Conservation (phyloP, 768 basidiomycete species). For the Podaxis sp. region DNA sequence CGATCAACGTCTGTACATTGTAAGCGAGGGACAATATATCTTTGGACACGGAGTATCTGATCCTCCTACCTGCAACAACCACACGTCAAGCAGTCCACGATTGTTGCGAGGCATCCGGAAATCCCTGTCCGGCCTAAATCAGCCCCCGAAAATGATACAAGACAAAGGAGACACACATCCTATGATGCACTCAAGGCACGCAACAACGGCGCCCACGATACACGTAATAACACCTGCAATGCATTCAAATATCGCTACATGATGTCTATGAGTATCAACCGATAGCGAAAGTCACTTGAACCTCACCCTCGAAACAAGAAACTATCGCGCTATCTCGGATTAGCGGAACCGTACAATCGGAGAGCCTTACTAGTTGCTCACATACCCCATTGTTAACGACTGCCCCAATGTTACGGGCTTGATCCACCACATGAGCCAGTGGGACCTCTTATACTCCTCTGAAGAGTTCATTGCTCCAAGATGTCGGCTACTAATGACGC, state of each 20-base stretch:
- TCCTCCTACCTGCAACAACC: slow-evolving; percentile 38
- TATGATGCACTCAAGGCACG: slow-evolving; percentile 46
- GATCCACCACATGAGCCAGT: too few relatives aligned
- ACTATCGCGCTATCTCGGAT: slow-evolving; percentile 15
- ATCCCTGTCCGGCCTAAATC: slow-evolving; percentile 31
- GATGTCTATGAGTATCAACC: neutral
- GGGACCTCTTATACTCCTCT: too few relatives aligned
- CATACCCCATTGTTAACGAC: slow-evolving; percentile 1
- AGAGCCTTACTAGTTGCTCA: neutral
- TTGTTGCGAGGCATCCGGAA: slow-evolving; percentile 34
- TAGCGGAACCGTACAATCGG: neutral
- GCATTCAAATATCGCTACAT: slow-evolving; percentile 38
- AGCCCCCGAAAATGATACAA: neutral
- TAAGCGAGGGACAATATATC: neutral
- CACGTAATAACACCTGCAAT: slow-evolving; percentile 41
- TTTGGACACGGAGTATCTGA: slow-evolving; percentile 9
- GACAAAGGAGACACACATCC: slow-evolving; percentile 29
- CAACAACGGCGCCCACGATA: slow-evolving; percentile 36
- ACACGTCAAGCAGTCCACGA: slow-evolving; percentile 44
- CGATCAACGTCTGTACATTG: neutral
- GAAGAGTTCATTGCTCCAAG: too few relatives aligned
- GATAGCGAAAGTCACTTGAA: neutral
- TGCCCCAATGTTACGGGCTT: neutral
- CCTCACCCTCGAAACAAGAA: slow-evolving; percentile 32
- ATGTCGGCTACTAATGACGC: too few relatives aligned